Percentiles rank a stretch among this genome's conserved stretches.
phyloP scores from a whole-genome alignment of 805 yeast genomes.

The Nakazawaea peltata region DNA sequence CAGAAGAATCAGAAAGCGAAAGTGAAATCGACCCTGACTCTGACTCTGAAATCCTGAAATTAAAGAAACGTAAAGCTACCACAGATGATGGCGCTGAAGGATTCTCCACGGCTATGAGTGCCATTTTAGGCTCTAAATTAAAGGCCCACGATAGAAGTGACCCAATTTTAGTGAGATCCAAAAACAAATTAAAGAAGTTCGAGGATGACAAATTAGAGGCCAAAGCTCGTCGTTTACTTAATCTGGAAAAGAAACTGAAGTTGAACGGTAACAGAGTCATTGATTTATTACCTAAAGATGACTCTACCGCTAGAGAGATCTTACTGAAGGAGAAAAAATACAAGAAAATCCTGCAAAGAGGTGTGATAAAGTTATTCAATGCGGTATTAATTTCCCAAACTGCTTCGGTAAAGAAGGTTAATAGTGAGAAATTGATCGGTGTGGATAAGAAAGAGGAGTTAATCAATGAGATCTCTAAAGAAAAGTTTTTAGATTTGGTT shows the following conservation, averaged over 20 bases:
- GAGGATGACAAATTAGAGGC: constrained; percentile 78
- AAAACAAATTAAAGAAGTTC: constrained; percentile 61
- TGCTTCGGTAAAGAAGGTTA: constrained; percentile 41
- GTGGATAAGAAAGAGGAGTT: constrained; percentile 49
- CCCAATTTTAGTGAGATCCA: constrained; percentile 82
- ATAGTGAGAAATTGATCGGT: constrained; percentile 30
- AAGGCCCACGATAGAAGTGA: constrained; percentile 86
- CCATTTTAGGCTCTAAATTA: constrained; percentile 75
- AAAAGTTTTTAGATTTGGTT: constrained; percentile 81
- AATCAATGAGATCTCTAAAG: constrained; percentile 77
- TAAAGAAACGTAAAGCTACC: constrained; percentile 47
- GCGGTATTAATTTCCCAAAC: constrained; percentile 78
- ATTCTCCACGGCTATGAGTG: constrained; percentile 77
- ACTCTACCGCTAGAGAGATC: constrained; percentile 46
- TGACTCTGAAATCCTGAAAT: constrained; percentile 27
- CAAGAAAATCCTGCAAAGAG: constrained; percentile 79
- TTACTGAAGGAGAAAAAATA: constrained; percentile 62
- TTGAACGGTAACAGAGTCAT: constrained; percentile 61
- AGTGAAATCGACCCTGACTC: constrained; percentile 14
- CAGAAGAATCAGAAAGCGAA: constrained; percentile 1
- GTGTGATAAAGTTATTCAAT: constrained; percentile 79
- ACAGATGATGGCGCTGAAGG: constrained; percentile 64
- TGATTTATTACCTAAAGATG: constrained; percentile 60
- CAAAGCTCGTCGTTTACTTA: constrained; percentile 66
- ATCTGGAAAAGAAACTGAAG: constrained; percentile 61